A percentile compares a stretch with the other conserved stretches of the same genome.
Evolutionary conservation across 83 land plant genomes (phyloP).

Genomic region (Isoetes engelmannii): DNA sequence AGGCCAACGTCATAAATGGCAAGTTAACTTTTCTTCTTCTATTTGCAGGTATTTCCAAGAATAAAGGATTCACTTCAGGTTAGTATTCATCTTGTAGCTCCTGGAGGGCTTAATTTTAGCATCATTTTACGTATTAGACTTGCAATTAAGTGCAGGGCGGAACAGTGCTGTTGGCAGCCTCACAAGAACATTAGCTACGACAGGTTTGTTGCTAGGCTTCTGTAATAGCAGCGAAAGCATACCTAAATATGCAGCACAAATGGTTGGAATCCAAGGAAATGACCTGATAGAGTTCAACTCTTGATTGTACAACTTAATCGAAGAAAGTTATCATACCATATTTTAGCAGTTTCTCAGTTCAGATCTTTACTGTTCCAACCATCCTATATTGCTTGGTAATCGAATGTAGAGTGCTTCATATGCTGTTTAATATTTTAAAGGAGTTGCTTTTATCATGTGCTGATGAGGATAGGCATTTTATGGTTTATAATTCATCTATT

Average conservation of each 20-base stretch:
- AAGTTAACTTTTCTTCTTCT: neutral
- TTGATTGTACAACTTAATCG: neutral
- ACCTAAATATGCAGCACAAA: constrained; percentile 44
- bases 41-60: constrained; percentile 68
- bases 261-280: constrained; percentile 26
- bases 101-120: too few species aligned
- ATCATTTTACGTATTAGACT: too few species aligned
- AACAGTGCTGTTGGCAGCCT: constrained; percentile 60
- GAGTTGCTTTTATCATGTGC: constrained; percentile 53
- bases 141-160: constrained; percentile 57
- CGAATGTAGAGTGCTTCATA: constrained; percentile 56
- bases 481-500: too few species aligned
- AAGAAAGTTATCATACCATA: constrained; percentile 42
- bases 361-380: constrained; percentile 90
- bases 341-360: constrained; percentile 88
- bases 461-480: constrained; percentile 59
- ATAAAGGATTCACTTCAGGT: constrained; percentile 84
- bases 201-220: constrained; percentile 67
- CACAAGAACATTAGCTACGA: constrained; percentile 80
- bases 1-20: too few species aligned
- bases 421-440: constrained; percentile 60
- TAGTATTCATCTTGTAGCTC: neutral
- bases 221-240: constrained; percentile 50
- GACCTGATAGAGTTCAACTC: constrained; percentile 49
- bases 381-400: constrained; percentile 62